Evolutionary conservation across 2,329 filamentous ascomycete genomes (phyloP).

Genomic region (Neonectria coccinea): DNA sequence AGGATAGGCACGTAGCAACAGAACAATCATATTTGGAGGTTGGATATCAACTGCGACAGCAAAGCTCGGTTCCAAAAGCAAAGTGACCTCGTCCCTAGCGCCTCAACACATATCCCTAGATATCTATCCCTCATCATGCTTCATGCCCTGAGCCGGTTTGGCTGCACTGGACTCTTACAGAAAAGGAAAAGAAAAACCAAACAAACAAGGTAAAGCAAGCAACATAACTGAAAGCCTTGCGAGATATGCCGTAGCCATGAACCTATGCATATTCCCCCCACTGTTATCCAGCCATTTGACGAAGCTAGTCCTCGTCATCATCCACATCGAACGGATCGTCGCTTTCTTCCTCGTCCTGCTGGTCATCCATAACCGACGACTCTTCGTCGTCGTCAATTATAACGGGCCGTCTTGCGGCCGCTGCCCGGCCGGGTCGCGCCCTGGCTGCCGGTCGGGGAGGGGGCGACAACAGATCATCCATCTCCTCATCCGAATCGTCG

Average conservation of each 20-base stretch:
- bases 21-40: slow-evolving; percentile 5
- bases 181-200: not conserved
- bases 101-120: slow-evolving; percentile 23
- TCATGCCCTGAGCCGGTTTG: slow-evolving; percentile 7
- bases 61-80: slow-evolving; percentile 20
- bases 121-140: slow-evolving; percentile 8
- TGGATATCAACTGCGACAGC: slow-evolving; percentile 26
- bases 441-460: slow-evolving; percentile 56
- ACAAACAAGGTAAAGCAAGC: slow-evolving; percentile 3
- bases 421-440: slow-evolving; percentile 60
- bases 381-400: slow-evolving; percentile 56
- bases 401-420: slow-evolving; percentile 52
- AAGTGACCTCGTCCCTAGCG: slow-evolving; percentile 16
- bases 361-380: slow-evolving; percentile 44
- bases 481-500: slow-evolving; percentile 56
- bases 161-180: not conserved
- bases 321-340: slow-evolving; percentile 63
- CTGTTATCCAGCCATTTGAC: slow-evolving; percentile 3
- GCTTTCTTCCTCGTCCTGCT: slow-evolving; percentile 52
- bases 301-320: slow-evolving; percentile 52
- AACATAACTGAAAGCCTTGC: slow-evolving; percentile 2
- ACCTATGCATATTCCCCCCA: not conserved
- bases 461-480: slow-evolving; percentile 55
- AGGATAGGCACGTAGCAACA: not conserved
- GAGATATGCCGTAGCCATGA: not conserved